A percentile compares a stretch with the other conserved stretches of the same genome.
Conservation (phyloP, 148 eudicot species). For the Euryodendron excelsum region DNA sequence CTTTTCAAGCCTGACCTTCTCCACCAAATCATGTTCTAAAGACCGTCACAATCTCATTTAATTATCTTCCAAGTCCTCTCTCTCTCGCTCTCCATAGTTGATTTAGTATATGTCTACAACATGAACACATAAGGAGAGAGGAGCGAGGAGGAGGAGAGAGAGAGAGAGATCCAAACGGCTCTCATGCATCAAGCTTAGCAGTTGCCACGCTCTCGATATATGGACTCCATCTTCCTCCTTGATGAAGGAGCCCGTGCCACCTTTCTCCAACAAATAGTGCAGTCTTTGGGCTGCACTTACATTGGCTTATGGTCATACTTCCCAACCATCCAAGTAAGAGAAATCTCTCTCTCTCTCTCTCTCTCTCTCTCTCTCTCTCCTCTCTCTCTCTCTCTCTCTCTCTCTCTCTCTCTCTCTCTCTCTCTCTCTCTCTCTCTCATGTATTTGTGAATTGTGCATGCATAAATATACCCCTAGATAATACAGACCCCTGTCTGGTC, state of each 20-base stretch:
- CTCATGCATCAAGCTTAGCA: neutral
- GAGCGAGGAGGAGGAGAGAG: no score
- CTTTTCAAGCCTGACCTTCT: no score
- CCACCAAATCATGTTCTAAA: neutral
- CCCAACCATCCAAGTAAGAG: conserved; percentile 32
- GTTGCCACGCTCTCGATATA: no score
- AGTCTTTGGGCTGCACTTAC: conserved; percentile 51
- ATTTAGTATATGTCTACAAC: neutral
- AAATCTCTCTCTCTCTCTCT: no score
- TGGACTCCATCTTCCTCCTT: conserved; percentile 64
- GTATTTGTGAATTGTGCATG: no score
- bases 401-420: neutral
- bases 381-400: no score
- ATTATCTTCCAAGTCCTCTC: no score
- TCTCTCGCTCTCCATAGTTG: neutral
- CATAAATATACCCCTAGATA: no score
- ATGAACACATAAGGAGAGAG: neutral
- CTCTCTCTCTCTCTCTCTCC: no score
- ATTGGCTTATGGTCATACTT: conserved; percentile 73
- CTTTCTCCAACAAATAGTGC: conserved; percentile 40
- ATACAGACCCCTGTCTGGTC: no score
- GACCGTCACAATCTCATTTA: no score
- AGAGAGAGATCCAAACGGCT: no score
- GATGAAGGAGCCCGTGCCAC: conserved; percentile 43
- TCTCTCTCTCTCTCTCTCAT: neutral